phyloP scores from a whole-genome alignment of 1,284 basidiomycete genomes.

The Boletus semigastroideus region DNA sequence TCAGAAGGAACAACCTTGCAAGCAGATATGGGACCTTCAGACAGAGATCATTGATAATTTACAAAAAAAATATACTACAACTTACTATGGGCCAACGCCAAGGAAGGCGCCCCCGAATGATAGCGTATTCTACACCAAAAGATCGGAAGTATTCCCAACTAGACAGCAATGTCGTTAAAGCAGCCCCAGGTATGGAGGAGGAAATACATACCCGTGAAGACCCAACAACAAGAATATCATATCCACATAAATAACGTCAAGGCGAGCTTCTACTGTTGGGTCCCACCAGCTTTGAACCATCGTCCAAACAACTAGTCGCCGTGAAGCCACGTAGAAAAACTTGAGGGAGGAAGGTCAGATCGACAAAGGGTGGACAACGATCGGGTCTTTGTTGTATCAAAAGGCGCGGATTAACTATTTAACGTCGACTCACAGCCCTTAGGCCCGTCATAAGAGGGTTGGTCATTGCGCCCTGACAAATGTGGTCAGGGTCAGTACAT shows the following conservation, averaged over 20 bases:
- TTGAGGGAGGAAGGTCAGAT: not conserved
- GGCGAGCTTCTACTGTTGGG: not conserved
- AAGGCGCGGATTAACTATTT: no score
- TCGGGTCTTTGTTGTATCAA: no score
- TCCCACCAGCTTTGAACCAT: slow-evolving; percentile 19
- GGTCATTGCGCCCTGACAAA: no score
- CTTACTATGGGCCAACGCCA: slow-evolving; percentile 24
- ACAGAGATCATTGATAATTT: not conserved
- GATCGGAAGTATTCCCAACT: slow-evolving; percentile 27
- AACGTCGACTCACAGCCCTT: not conserved
- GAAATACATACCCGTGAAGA: slow-evolving; percentile 6
- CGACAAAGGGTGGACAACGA: not conserved
- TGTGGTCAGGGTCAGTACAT: no score
- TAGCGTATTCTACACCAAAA: slow-evolving; percentile 19
- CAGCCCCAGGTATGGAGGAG: not conserved
- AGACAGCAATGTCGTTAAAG: not conserved
- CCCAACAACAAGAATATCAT: slow-evolving; percentile 13
- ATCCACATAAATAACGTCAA: slow-evolving; percentile 1
- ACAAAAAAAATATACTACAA: not conserved
- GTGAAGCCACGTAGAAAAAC: not conserved
- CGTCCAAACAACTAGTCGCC: not conserved
- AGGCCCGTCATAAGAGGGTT: no score
- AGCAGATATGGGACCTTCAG: slow-evolving; percentile 20
- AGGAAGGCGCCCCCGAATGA: slow-evolving; percentile 16
- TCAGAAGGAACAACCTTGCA: slow-evolving; percentile 16